Base-by-base conservation (phyloP, 164 flowering plant species). In the Hamamelis virginiana region DNA sequence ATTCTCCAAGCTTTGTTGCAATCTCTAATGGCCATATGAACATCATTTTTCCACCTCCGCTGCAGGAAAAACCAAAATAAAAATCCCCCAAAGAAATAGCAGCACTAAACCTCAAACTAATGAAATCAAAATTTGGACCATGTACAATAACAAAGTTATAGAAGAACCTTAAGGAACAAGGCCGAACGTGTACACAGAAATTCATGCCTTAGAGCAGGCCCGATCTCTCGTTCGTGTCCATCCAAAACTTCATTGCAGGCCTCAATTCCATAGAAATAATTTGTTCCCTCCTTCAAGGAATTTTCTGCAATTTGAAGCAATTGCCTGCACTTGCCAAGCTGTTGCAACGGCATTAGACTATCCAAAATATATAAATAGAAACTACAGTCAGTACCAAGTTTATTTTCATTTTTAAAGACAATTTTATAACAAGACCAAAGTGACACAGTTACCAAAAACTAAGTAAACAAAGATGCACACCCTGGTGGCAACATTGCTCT, bases 31-130 rank as follows among this genome's bases (percentile, higher is more conserved):
- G 97, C 96, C 94, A 95, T 89, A 81, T 92, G 85, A 61, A 71
- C 87, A 80, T 95, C 98, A 86, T 87, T 95, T 76, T 91, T 92
- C 97, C 98, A 95, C 73, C 87, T 85, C 64, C 98, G 70, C 98
- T 92, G 89, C 21, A 62, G 41, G 15, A 52, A 62, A 63, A 45
- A 11, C 1, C n/a, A 16, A 64, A 18, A 50, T 15, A 15, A 15
- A n/a, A 63, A n/a, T n/a, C n/a, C n/a, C n/a, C n/a, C 45, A 47
- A 27, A 59, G 33, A 4, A 46, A 1, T 68, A 9, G 16, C 16
- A 60, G 15, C 19, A 64, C 26, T 27, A 8, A 5, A 15, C 25
- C 12, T 21, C 38, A 74, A 28, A 13, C 14, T 22, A 44, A 50
- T 19, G 63, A 53, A 53, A n/a, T 1, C 43, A 22, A 74, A 38